Evolutionary conservation across 108 stramenopile genomes (phyloP).

Genomic region (Skeletonema potamos): DNA sequence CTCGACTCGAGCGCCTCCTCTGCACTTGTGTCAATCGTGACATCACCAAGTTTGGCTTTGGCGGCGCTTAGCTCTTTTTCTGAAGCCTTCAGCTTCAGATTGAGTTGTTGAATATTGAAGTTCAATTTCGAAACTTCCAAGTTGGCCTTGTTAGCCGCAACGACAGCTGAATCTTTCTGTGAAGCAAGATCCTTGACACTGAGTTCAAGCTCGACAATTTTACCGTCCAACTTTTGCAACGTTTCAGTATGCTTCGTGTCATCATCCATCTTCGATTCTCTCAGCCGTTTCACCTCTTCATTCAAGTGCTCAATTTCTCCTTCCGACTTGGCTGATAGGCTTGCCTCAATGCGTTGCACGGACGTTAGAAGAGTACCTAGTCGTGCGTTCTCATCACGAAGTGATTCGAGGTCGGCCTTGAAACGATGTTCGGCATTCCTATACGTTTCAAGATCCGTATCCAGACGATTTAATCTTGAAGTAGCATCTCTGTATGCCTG

Average conservation of each 20-base stretch:
- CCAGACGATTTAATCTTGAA: slow-evolving; percentile 56
- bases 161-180: slow-evolving; percentile 52
- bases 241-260: slow-evolving; percentile 43
- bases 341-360: slow-evolving; percentile 81
- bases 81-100: slow-evolving; percentile 40
- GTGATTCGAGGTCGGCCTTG: slow-evolving; percentile 50
- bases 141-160: slow-evolving; percentile 37
- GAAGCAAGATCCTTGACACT: slow-evolving; percentile 28
- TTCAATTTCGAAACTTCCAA: slow-evolving; percentile 46
- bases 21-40: slow-evolving; percentile 46
- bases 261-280: slow-evolving; percentile 33
- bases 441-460: slow-evolving; percentile 67
- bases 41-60: slow-evolving; percentile 39
- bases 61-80: slow-evolving; percentile 51
- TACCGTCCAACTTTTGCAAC: slow-evolving; percentile 53
- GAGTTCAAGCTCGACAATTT: slow-evolving; percentile 51
- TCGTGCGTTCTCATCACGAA: slow-evolving; percentile 68
- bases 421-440: slow-evolving; percentile 62
- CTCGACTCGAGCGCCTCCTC: slow-evolving; percentile 56
- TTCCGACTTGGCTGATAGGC: slow-evolving; percentile 61
- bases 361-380: slow-evolving; percentile 73
- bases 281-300: slow-evolving; percentile 47
- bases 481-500: slow-evolving; percentile 38
- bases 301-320: slow-evolving; percentile 54
- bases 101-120: slow-evolving; percentile 47